Evolutionary conservation across 2,329 filamentous ascomycete species (phyloP), one percentile per base, ranked within the genome.

Genomic region (Trichoderma koningii): DNA sequence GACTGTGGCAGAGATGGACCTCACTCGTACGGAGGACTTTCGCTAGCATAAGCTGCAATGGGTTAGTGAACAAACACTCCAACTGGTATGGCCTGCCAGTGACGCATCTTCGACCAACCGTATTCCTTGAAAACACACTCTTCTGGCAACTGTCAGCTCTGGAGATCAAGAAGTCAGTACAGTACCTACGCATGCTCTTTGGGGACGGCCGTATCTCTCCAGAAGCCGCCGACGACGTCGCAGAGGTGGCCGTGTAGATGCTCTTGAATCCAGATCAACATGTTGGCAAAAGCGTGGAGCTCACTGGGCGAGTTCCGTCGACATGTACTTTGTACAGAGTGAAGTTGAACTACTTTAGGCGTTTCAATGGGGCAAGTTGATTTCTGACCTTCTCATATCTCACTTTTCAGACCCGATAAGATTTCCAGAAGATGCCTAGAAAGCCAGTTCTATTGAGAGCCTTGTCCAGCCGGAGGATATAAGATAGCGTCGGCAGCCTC

Each of bases 351-450:
- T 7, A 30, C 7, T 5, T 30, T 5, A 30, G 5, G 6, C 7
- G 7, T 7, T 30, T 30, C 5, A 7, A 30, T 5, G 28, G 5
- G 28, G 28, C 28, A 7, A 17, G 14, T 2, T 2, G 14, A 15
- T 15, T 28, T 28, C 7, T 7, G 7, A 50, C 47, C 26, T 50
- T 15, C 47, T 50, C 6, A 75, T 72, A 51, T 77, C 75, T n/a
- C 69, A 70, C 61, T 3, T 73, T 73, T 74, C 75, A 51, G 77
- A 71, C 60, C 77, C 76, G 0, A 78, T 51, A 38, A 78, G 75
- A 0, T 70, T 65, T 1, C 76, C 75, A 59, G 71, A 72, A 1
- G 64, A 57, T 7, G 76, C 73, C 15, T 79, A 65, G 50, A 75
- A 17, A 72, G 64, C 73, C 72, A 77, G 1, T 74, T 73, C 0